Conservation (phyloP, 2,329 filamentous ascomycete species). For the Trichoderma arundinaceum region DNA sequence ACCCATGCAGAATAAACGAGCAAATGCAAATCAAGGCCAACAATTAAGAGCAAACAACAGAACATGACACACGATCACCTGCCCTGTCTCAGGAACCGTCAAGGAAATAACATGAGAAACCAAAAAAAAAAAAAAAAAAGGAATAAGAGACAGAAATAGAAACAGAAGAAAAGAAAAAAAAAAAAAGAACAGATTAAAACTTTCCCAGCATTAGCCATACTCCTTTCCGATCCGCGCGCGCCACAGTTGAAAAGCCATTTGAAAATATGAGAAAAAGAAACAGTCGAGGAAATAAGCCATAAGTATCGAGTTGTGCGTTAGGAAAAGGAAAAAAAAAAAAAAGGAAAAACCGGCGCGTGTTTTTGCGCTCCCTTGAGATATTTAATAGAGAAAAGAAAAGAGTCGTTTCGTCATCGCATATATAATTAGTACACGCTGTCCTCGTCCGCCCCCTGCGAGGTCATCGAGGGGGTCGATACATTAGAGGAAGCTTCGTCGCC, state of each 20-base stretch:
- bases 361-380: conserved; percentile 34
- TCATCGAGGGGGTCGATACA: conserved; percentile 73
- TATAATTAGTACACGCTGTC: conserved; percentile 71
- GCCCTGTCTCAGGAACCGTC: conserved; percentile 47
- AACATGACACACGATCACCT: conserved; percentile 41
- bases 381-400: conserved; percentile 40
- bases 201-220: conserved; percentile 39
- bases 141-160: conserved; percentile 24
- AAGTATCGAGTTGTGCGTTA: conserved; percentile 39
- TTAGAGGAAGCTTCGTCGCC: conserved; percentile 78
- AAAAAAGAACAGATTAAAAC: background rate
- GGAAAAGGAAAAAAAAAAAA: too few species aligned
- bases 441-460: conserved; percentile 72
- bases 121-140: conserved; percentile 35
- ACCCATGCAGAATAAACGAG: conserved; percentile 35
- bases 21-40: conserved; percentile 31
- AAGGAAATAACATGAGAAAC: conserved; percentile 41
- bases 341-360: conserved; percentile 21
- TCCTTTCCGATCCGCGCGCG: conserved; percentile 37
- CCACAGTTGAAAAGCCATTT: conserved; percentile 40
- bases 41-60: conserved; percentile 31
- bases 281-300: conserved; percentile 27
- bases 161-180: conserved; percentile 25
- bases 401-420: conserved; percentile 57
- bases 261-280: conserved; percentile 14